These are phyloP conservation scores for Karstenula rhodostoma DNA, from an alignment of 2,329 filamentous ascomycete species.

Conservation along the genomic window DNA sequence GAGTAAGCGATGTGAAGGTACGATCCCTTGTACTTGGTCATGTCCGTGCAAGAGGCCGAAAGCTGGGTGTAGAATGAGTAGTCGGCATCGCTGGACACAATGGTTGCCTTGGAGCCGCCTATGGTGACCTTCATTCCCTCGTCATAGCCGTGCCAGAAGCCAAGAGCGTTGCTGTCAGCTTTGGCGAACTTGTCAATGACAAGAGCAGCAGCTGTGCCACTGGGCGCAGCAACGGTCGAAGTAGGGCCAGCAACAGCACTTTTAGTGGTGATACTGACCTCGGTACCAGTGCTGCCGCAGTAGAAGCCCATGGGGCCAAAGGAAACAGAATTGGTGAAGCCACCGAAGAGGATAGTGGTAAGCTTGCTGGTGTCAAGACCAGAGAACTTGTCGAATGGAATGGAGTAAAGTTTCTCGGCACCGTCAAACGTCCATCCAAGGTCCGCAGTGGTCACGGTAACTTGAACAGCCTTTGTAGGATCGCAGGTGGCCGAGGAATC, in stretches of 20 bases:
- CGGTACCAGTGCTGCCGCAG: constrained; percentile 61
- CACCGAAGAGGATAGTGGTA: constrained; percentile 60
- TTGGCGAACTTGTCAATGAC: constrained; percentile 69
- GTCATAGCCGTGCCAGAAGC: constrained; percentile 72
- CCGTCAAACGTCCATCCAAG: constrained; percentile 69
- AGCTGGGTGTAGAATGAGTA: constrained; percentile 69
- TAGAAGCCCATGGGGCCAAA: constrained; percentile 67
- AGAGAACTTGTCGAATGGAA: constrained; percentile 63
- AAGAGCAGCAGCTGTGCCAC: constrained; percentile 58
- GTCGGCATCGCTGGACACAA: constrained; percentile 68
- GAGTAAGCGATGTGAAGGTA: constrained; percentile 72
- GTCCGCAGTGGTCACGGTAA: constrained; percentile 54
- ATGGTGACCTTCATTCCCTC: constrained; percentile 65
- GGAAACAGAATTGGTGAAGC: constrained; percentile 57
- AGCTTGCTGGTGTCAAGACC: constrained; percentile 63
- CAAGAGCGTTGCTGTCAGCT: constrained; percentile 64
- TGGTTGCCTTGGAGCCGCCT: constrained; percentile 60
- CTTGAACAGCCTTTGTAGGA: constrained; percentile 41
- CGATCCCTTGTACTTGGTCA: constrained; percentile 62
- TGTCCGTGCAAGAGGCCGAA: constrained; percentile 63
- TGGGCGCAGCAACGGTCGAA: constrained; percentile 60
- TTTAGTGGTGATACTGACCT: constrained; percentile 58
- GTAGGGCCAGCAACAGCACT: constrained; percentile 54
- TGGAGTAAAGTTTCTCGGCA: constrained; percentile 66
- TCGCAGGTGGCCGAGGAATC: constrained; percentile 58